phyloP scores from a whole-genome alignment of 768 basidiomycete genomes.

The Leccinum sublutescens region DNA sequence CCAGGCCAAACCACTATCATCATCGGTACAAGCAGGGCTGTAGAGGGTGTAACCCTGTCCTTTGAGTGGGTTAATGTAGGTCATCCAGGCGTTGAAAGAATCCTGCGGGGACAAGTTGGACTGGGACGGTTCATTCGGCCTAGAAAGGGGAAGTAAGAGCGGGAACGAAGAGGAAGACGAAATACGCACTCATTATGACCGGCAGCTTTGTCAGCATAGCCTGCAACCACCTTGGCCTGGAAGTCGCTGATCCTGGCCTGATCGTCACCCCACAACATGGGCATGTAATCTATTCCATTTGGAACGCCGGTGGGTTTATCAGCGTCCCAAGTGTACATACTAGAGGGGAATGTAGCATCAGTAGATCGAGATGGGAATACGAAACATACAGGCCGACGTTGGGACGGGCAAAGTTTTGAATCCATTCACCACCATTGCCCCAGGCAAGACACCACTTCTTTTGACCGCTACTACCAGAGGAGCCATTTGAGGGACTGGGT shows the following conservation, averaged over 20 bases:
- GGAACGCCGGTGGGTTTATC: conserved; percentile 35
- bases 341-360: conserved; percentile 12
- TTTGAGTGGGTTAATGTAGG: conserved; percentile 59
- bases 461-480: not conserved
- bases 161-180: not conserved
- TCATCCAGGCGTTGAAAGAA: conserved; percentile 55
- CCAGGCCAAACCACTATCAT: conserved; percentile 61
- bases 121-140: conserved; percentile 67
- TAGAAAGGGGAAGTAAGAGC: conserved; percentile 27
- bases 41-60: conserved; percentile 54
- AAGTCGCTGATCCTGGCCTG: conserved; percentile 43
- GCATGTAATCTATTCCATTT: conserved; percentile 45
- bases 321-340: conserved; percentile 68
- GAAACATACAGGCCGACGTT: conserved; percentile 43
- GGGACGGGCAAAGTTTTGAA: conserved; percentile 46
- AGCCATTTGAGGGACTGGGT: conserved; percentile 9
- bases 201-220: conserved; percentile 50
- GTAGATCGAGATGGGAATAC: not conserved
- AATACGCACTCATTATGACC: conserved; percentile 73
- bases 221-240: conserved; percentile 40
- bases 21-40: conserved; percentile 68
- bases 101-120: conserved; percentile 52
- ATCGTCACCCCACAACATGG: conserved; percentile 67
- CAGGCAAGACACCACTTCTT: conserved; percentile 66
- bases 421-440: conserved; percentile 48